Conservation (phyloP, 139 green algal genomes). For the Coelastrella sp. region DNA sequence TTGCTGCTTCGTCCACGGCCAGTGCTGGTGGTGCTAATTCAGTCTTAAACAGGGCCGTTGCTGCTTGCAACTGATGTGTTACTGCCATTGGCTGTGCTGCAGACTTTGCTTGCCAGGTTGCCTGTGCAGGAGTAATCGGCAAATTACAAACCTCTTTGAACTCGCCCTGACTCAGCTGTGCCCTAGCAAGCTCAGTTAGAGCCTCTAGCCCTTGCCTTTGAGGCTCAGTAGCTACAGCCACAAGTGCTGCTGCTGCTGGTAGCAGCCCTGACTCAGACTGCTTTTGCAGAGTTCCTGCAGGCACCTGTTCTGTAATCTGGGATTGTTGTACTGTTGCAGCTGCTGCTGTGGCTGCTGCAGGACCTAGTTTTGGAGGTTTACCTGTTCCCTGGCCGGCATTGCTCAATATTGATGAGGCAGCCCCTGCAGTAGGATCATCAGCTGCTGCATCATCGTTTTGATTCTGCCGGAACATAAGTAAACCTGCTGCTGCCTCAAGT, state of each 20-base stretch:
- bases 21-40: neutral
- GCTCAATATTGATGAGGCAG: too few relatives aligned
- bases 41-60: neutral
- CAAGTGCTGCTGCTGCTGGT: neutral
- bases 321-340: neutral
- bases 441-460: too few relatives aligned
- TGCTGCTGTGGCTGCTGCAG: neutral
- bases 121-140: too few relatives aligned
- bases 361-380: neutral
- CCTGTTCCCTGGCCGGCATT: too few relatives aligned
- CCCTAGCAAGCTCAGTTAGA: too few relatives aligned
- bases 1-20: too few relatives aligned
- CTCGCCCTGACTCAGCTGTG: too few relatives aligned
- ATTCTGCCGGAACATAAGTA: too few relatives aligned
- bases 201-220: too few relatives aligned
- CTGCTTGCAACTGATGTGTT: neutral
- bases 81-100: neutral
- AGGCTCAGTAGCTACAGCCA: neutral
- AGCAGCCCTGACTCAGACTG: neutral
- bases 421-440: too few relatives aligned
- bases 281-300: neutral
- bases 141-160: too few relatives aligned
- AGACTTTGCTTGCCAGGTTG: neutral
- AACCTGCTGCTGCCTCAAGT: too few relatives aligned
- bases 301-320: neutral